These are phyloP conservation scores for Paramecium primaurelia DNA, from an alignment of 73 alveolate species.

Conservation along the genomic window DNA sequence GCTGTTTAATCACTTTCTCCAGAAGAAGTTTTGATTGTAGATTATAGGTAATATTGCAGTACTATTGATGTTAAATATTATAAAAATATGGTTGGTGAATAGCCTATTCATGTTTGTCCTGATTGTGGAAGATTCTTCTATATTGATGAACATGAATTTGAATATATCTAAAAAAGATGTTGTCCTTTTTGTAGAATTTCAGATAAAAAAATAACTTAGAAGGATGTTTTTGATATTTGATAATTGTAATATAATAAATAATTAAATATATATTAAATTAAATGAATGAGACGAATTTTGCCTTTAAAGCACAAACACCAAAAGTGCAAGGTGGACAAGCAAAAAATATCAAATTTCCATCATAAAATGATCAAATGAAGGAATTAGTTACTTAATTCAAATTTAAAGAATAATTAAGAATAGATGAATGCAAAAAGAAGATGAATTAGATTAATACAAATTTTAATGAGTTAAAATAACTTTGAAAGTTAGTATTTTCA, in stretches of 20 bases:
- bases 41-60: constrained; percentile 14
- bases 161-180: not conserved
- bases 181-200: constrained; percentile 7
- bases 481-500: too few species aligned
- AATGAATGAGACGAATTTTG: too few species aligned
- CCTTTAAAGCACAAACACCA: too few species aligned
- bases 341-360: too few species aligned
- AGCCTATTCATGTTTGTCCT: not conserved
- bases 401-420: too few species aligned
- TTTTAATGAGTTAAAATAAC: too few species aligned
- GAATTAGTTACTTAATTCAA: too few species aligned
- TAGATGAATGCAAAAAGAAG: too few species aligned
- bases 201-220: not conserved
- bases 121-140: not conserved
- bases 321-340: too few species aligned
- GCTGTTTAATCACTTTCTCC: not conserved
- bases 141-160: constrained; percentile 11
- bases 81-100: not conserved
- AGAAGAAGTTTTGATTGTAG: constrained; percentile 54
- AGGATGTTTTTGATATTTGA: not conserved
- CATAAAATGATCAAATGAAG: too few species aligned
- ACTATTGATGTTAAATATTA: not conserved
- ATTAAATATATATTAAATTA: not conserved
- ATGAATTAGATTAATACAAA: too few species aligned
- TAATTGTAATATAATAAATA: not conserved